These are phyloP conservation scores for Fusarium buxicola DNA, from an alignment of 2,329 filamentous ascomycete species.

Conservation along the genomic window DNA sequence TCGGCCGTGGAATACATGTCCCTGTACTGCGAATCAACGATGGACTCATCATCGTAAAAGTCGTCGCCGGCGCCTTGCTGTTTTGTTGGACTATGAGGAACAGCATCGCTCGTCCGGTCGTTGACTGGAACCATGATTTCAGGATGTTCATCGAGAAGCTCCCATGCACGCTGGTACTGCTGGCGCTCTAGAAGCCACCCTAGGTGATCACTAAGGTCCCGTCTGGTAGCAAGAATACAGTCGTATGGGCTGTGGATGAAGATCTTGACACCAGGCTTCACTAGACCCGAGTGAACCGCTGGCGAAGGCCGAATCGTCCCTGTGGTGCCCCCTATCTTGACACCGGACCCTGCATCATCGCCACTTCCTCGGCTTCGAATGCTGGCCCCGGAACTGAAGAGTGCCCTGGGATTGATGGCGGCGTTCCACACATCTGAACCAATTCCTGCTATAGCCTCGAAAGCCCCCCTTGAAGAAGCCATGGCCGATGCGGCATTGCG, in stretches of 20 bases:
- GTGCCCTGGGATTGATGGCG: constrained; percentile 84
- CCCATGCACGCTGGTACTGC: constrained; percentile 88
- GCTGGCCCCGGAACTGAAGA: constrained; percentile 90
- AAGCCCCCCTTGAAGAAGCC: constrained; percentile 74
- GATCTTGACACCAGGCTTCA: constrained; percentile 74
- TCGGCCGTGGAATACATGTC: constrained; percentile 75
- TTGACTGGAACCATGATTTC: constrained; percentile 67
- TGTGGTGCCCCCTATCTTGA: constrained; percentile 54
- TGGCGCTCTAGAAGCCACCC: constrained; percentile 86
- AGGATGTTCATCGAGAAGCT: constrained; percentile 87
- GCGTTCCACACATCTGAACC: constrained; percentile 89
- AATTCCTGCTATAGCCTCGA: constrained; percentile 80
- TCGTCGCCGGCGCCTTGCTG: constrained; percentile 63
- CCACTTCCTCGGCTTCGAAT: constrained; percentile 72
- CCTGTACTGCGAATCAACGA: constrained; percentile 68
- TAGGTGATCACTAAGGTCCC: constrained; percentile 87
- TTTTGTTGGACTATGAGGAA: constrained; percentile 56
- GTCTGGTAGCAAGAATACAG: constrained; percentile 89
- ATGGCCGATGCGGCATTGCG: constrained; percentile 72
- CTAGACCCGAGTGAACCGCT: constrained; percentile 64
- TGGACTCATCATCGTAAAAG: constrained; percentile 76
- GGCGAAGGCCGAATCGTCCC: constrained; percentile 49
- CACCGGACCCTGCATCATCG: constrained; percentile 65
- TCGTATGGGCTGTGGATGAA: constrained; percentile 98
- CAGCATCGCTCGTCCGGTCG: constrained; percentile 55